phyloP scores from a whole-genome alignment of 148 eudicot genomes.

The Amaranthus hypochondriacus region DNA sequence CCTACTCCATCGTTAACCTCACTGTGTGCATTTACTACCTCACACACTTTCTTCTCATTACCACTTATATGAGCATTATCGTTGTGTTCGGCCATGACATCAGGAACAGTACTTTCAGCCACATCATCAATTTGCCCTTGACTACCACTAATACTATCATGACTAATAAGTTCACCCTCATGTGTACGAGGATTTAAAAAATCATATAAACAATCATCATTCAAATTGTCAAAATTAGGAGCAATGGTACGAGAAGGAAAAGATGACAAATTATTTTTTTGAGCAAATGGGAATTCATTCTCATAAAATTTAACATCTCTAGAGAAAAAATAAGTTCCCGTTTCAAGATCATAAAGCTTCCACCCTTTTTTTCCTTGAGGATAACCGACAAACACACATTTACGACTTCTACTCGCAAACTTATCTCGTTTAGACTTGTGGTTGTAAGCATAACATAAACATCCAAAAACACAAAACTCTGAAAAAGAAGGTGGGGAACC shows the following conservation, averaged over 20 bases:
- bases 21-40: too few species aligned
- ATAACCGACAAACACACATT: slow-evolving; percentile 10
- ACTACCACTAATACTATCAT: too few species aligned
- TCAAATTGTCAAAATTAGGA: too few species aligned
- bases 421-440: not conserved
- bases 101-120: too few species aligned
- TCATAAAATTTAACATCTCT: slow-evolving; percentile 5
- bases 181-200: not conserved
- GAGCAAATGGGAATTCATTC: not conserved
- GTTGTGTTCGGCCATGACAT: too few species aligned
- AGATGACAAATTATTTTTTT: too few species aligned
- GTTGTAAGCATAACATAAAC: not conserved
- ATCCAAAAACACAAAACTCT: slow-evolving; percentile 5
- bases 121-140: too few species aligned
- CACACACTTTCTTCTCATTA: too few species aligned
- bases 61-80: too few species aligned
- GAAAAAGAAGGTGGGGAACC: not conserved
- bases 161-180: not conserved
- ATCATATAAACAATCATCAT: not conserved
- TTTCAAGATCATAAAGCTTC: not conserved
- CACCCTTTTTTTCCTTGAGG: slow-evolving; percentile 4
- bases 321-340: not conserved
- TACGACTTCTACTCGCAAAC: not conserved
- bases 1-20: too few species aligned
- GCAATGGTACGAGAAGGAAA: not conserved